Evolutionary conservation across 169 alveolate species (phyloP).

Genomic region (Eimeria necatrix): DNA sequence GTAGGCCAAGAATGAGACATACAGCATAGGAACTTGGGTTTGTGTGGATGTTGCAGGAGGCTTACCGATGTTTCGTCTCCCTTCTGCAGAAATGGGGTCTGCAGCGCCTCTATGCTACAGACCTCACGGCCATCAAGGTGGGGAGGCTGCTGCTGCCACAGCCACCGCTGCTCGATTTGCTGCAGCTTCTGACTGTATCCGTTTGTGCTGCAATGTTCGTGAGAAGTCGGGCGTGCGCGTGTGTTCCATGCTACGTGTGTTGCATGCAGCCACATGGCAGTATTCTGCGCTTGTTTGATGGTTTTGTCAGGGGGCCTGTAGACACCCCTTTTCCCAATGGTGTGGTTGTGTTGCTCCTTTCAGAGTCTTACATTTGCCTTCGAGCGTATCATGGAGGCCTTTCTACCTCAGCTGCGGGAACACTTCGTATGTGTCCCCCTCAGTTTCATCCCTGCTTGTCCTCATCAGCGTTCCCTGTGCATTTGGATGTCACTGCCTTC

Average conservation of each 20-base stretch:
- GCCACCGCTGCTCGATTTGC: not conserved
- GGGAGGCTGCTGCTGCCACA: not conserved
- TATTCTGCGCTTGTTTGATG: too few relatives aligned
- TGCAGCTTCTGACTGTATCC: too few relatives aligned
- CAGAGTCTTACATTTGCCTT: not conserved
- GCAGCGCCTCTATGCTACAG: not conserved
- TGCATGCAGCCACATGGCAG: too few relatives aligned
- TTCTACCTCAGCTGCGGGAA: not conserved
- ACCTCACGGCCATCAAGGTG: not conserved
- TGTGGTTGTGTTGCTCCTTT: not conserved
- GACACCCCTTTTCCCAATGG: not conserved
- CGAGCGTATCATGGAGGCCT: not conserved
- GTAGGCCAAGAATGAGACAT: too few relatives aligned
- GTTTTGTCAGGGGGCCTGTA: not conserved
- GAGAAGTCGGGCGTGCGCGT: too few relatives aligned
- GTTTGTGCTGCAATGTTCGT: too few relatives aligned
- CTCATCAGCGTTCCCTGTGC: not conserved
- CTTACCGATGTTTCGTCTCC: not conserved
- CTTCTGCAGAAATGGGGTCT: not conserved
- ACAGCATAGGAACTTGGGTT: too few relatives aligned
- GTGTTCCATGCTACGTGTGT: too few relatives aligned
- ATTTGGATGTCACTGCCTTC: not conserved
- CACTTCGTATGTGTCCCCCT: not conserved
- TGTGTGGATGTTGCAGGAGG: not conserved
- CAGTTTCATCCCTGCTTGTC: conserved; percentile 18